Conservation (phyloP, 495 filamentous ascomycete genomes). For the Annulohypoxylon bovei region DNA sequence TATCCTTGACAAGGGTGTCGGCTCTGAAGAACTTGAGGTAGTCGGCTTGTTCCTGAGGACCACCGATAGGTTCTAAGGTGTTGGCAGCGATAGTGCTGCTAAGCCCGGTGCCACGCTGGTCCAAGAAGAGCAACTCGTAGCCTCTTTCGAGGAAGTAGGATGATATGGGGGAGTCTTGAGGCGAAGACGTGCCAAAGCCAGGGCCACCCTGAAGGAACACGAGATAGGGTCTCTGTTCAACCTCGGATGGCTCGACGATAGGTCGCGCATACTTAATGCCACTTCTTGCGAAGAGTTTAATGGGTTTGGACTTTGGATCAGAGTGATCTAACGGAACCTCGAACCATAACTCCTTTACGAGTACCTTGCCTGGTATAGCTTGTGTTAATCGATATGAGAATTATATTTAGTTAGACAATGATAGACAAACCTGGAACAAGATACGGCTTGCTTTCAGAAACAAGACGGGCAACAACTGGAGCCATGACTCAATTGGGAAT, state of each 20-base stretch:
- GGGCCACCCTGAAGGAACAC: conserved; percentile 80
- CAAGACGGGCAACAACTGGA: conserved; percentile 39
- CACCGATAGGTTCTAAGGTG: conserved; percentile 71
- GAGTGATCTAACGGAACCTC: conserved; percentile 81
- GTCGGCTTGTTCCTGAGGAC: conserved; percentile 71
- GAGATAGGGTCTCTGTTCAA: conserved; percentile 61
- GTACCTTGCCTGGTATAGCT: conserved; percentile 70
- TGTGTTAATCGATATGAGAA: conserved; percentile 4
- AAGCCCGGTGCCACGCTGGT: conserved; percentile 89
- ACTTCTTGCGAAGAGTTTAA: conserved; percentile 81
- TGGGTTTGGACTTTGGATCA: conserved; percentile 65
- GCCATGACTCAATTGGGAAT: conserved; percentile 34
- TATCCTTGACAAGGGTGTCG: conserved; percentile 88
- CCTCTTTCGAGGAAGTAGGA: conserved; percentile 78
- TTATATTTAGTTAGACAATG: not conserved
- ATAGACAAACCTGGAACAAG: conserved; percentile 46
- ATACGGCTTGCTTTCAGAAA: conserved; percentile 46
- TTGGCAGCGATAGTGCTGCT: conserved; percentile 79
- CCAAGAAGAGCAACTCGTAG: conserved; percentile 84
- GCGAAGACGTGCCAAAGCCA: conserved; percentile 75
- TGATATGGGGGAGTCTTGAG: conserved; percentile 75
- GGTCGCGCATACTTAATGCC: conserved; percentile 71
- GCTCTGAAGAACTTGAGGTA: conserved; percentile 90
- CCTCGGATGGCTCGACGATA: conserved; percentile 60
- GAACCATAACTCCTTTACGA: conserved; percentile 83